Evolutionary conservation across 31 red algal genomes (phyloP).

Genomic region (Asparagopsis taxiformis): DNA sequence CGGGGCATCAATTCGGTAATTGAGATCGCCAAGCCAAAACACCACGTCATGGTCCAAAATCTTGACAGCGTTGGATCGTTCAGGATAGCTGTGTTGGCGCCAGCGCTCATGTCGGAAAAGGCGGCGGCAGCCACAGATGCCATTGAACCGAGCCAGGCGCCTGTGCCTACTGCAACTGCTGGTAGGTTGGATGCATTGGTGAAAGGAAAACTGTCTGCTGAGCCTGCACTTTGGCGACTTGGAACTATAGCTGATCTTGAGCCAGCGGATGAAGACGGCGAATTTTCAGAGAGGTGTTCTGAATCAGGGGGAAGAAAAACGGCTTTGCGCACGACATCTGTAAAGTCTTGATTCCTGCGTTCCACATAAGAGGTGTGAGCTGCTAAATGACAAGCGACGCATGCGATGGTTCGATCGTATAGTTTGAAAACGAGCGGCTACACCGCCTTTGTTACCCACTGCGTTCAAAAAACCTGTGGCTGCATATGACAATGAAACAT

Average conservation of each 20-base stretch:
- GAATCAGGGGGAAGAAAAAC: slow-evolving; percentile 52
- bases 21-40: slow-evolving; percentile 96
- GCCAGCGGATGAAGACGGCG: neutral
- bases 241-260: neutral
- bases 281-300: neutral
- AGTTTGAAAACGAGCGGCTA: slow-evolving; percentile 85
- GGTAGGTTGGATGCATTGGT: no score
- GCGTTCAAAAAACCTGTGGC: slow-evolving; percentile 86
- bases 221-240: no score
- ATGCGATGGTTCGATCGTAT: slow-evolving; percentile 80
- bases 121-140: slow-evolving; percentile 54
- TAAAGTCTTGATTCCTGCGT: slow-evolving; percentile 88
- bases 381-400: slow-evolving; percentile 86
- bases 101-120: slow-evolving; percentile 40
- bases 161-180: slow-evolving; percentile 9
- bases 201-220: no score
- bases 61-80: slow-evolving; percentile 49
- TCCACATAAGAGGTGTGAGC: slow-evolving; percentile 89
- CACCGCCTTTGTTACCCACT: slow-evolving; percentile 96
- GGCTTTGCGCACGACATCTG: slow-evolving; percentile 82
- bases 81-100: slow-evolving; percentile 20
- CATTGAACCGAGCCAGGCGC: slow-evolving; percentile 17
- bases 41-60: slow-evolving; percentile 96
- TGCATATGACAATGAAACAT: slow-evolving; percentile 71
- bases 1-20: slow-evolving; percentile 88